A percentile compares a stretch with the other conserved stretches of the same genome.
These are phyloP conservation scores for Linderniella brevidens DNA, from an alignment of 257 asterid genomes.

Conservation along the genomic window DNA sequence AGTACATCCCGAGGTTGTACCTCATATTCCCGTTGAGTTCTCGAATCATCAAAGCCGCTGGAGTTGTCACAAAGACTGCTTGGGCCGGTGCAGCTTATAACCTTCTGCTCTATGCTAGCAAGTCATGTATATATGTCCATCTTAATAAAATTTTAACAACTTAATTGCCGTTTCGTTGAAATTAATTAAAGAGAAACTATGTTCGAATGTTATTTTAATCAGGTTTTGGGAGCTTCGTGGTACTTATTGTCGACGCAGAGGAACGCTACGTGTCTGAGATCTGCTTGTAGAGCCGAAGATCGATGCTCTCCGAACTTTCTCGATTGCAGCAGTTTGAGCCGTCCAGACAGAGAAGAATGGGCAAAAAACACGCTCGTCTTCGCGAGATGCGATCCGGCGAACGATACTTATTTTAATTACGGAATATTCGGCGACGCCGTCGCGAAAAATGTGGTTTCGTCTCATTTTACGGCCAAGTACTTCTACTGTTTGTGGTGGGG, in stretches of 20 bases:
- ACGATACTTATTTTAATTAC: constrained; percentile 34
- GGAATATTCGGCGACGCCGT: constrained; percentile 64
- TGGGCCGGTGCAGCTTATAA: constrained; percentile 92
- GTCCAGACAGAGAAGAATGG: constrained; percentile 36
- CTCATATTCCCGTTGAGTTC: constrained; percentile 76
- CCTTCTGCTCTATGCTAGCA: constrained; percentile 66
- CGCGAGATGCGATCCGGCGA: constrained; percentile 39
- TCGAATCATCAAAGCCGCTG: constrained; percentile 68
- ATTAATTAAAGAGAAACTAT: no score
- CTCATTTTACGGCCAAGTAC: constrained; percentile 53
- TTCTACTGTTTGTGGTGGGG: constrained; percentile 96
- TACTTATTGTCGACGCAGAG: constrained; percentile 56
- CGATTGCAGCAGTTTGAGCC: constrained; percentile 45
- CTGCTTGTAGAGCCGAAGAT: constrained; percentile 47
- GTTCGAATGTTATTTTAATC: background rate
- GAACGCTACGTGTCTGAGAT: constrained; percentile 62
- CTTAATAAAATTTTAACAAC: background rate
- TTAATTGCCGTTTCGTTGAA: no score
- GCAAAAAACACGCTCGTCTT: constrained; percentile 35
- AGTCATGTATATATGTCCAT: constrained; percentile 43
- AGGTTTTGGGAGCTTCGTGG: constrained; percentile 88
- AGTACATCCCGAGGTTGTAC: constrained; percentile 59
- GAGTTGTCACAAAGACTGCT: constrained; percentile 79
- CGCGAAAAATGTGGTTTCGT: constrained; percentile 47
- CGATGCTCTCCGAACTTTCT: constrained; percentile 45